Evolutionary conservation across 2,329 filamentous ascomycete species (phyloP), one percentile per base, ranked within the genome.

Genomic region (Pseudogymnoascus verrucosus): DNA sequence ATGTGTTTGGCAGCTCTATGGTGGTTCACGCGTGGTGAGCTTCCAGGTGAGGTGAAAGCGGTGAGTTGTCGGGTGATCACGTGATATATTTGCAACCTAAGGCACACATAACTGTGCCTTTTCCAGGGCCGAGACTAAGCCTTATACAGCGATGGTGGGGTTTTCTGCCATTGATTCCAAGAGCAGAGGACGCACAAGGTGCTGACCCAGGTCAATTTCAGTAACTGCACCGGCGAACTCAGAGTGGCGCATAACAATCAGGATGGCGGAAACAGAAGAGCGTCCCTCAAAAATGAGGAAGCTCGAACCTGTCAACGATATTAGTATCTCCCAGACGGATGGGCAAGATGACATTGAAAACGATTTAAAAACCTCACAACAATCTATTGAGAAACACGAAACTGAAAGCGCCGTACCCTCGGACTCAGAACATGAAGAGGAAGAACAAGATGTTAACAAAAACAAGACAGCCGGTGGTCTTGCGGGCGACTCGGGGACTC

Each of bases 271-370:
- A 14, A 64, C 66, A 26, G 68, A 72, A 64, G 70, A 71, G 47
- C 67, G 69, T 10, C 71, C 71, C 40, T 68, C 68, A 6, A 73
- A 74, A 60, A 71, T 72, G 16, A 66, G 69, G 16, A 72, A 69
- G 62, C 44, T 73, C 19, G 65, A 68, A 36, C 10, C 63, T 0
- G 21, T 63, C 31, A 21, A 34, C 23, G 60, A 62, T 23, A n/a
- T 51, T 5, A 21, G 26, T 60, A 31, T 3, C 26, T 11, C 5
- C 28, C 51, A 57, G 51, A 12, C 51, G n/a, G 23, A 57, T 57
- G 47, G 14, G 23, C 47, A 19, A 31, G 28, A 5, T 14, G n/a
- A 36, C 23, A 5, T 39, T 34, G 16, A 40, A 36, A 64, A 67
- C 28, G 44, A 47, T 34, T 28, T 57, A 6, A 61, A 36, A 21